Evolutionary conservation across 78 protist species (phyloP).

Genomic region (Dictyostelium discoideum): DNA sequence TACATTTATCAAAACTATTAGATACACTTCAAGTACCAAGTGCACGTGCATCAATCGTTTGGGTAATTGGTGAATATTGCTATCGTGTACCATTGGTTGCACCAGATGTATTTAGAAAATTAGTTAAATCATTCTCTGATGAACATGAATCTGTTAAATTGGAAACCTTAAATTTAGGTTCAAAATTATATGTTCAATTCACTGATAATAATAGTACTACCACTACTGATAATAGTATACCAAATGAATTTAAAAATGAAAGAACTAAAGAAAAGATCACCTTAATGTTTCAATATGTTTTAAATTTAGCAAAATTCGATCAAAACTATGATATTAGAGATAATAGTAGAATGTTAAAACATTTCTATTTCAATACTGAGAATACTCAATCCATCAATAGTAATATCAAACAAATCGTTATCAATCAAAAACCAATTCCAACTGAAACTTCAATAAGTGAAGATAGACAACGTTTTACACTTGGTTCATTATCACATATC

Average conservation of each 20-base stretch:
- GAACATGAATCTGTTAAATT: conserved; percentile 90
- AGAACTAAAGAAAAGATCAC: conserved; percentile 55
- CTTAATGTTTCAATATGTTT: conserved; percentile 83
- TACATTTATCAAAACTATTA: conserved; percentile 57
- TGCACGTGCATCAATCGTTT: conserved; percentile 92
- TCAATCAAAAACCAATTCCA: conserved; percentile 85
- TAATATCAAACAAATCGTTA: background rate
- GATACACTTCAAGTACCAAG: conserved; percentile 76
- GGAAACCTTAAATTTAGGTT: conserved; percentile 91
- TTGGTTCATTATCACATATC: conserved; percentile 88
- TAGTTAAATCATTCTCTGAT: conserved; percentile 85
- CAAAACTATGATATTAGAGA: conserved; percentile 93
- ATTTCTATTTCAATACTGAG: conserved; percentile 27
- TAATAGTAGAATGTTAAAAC: conserved; percentile 67
- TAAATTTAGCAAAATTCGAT: conserved; percentile 93
- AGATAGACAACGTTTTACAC: conserved; percentile 76
- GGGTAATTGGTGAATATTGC: conserved; percentile 95
- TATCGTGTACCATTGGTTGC: conserved; percentile 84
- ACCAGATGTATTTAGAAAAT: conserved; percentile 91
- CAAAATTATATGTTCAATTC: conserved; percentile 87
- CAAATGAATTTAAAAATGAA: background rate
- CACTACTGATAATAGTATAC: background rate
- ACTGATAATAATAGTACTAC: background rate
- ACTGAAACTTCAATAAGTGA: conserved; percentile 38
- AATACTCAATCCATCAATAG: background rate